Base-by-base conservation (phyloP, 192 early-diverging fungal species). In the Borealophlyctis nickersoniae region DNA sequence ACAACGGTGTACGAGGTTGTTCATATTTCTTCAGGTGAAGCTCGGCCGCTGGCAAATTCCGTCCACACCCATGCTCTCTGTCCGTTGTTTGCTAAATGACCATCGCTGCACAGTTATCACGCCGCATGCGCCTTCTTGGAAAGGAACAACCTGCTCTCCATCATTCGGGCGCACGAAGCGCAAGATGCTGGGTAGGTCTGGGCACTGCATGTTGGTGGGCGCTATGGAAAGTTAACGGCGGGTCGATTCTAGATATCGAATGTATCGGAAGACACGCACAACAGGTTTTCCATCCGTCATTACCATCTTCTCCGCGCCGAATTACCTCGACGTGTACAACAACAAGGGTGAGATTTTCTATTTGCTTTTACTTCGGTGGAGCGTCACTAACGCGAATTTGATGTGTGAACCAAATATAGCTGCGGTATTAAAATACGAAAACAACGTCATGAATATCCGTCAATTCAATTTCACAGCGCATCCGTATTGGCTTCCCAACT, bases 371-470 rank as follows among this genome's bases (percentile, higher is more conserved):
- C 45, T 48, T n/a, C 9, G 11, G 45, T n/a, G n/a, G n/a, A 11
- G 11, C 45, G 45, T n/a, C 45, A 13, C n/a, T n/a, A n/a, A 13
- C 45, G 9, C 45, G 9, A n/a, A n/a, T 13, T n/a, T 9, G 11
- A n/a, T n/a, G 5, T 19, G 3, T 9, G 23, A 52, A 26, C 51
- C 28, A 4, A 26, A 4, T n/a, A 3, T 30, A 79, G 95, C 94
- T 35, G 95, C 95, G 26, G 90, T 98, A 26, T 74, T 98, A 36
- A 98, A 98, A 71, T 98, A 98, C 72, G 95, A 98, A 75, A 94
- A 96, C 79, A 98, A 98, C 61, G 92, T 98, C 32, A 95, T 98
- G 93, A 98, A 98, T 81, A 98, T 98, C 74, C 87, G 96, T 49
- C 93, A 97, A 73, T 92, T 88, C 67, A 93, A 93, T 74, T 91